These are phyloP conservation scores for Boletus coccyginus DNA, from an alignment of 768 basidiomycete genomes.

Conservation along the genomic window DNA sequence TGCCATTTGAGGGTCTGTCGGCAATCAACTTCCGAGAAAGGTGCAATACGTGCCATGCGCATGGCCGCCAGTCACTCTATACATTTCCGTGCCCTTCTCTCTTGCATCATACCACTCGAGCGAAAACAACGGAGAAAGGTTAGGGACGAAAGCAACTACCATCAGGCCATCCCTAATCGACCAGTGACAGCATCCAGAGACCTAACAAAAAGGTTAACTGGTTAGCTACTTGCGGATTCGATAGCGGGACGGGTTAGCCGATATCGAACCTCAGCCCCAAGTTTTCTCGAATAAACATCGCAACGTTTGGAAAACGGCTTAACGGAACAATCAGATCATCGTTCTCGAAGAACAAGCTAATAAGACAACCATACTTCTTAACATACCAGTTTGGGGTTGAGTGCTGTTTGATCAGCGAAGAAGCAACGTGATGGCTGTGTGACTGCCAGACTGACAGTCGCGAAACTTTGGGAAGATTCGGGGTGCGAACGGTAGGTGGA, in stretches of 20 bases:
- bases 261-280: constrained; percentile 9
- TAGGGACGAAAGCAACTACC: constrained; percentile 13
- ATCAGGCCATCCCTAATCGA: constrained; percentile 7
- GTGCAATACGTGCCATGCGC: constrained; percentile 8
- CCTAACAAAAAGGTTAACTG: constrained; percentile 17
- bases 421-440: constrained; percentile 10
- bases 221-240: constrained; percentile 19
- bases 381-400: constrained; percentile 21
- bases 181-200: constrained; percentile 7
- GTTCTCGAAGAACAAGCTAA: constrained; percentile 10
- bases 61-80: constrained; percentile 20
- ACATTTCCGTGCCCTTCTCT: constrained; percentile 28
- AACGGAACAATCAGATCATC: constrained; percentile 15
- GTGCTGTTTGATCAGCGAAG: constrained; percentile 21
- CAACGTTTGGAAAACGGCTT: constrained; percentile 5
- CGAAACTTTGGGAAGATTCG: neutral
- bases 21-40: constrained; percentile 31
- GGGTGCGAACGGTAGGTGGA: neutral
- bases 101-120: constrained; percentile 20
- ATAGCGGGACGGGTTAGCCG: constrained; percentile 1
- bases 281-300: neutral
- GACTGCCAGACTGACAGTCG: neutral
- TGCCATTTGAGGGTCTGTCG: constrained; percentile 10
- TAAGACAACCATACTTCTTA: constrained; percentile 21
- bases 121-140: constrained; percentile 26